A percentile compares a stretch with the other conserved stretches of the same genome.
Conservation (phyloP, 2,329 filamentous ascomycete genomes). For the Colletotrichum lentis region DNA sequence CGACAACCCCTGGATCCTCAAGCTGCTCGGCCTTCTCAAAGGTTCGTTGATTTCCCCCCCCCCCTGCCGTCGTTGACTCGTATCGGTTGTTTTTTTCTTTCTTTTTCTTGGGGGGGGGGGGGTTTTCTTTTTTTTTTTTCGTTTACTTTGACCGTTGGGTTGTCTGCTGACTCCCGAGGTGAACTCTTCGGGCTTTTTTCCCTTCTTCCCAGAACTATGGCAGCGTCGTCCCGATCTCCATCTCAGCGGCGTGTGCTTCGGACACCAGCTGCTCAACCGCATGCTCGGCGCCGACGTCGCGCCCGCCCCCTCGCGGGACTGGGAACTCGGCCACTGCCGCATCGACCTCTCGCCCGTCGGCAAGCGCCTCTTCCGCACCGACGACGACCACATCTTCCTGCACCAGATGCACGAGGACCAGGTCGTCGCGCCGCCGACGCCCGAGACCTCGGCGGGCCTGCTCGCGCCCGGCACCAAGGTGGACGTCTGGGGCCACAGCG, state of each 20-base stretch:
- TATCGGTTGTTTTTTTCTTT: too few species aligned
- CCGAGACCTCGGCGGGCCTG: constrained; percentile 54
- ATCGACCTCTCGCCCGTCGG: constrained; percentile 72
- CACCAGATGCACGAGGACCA: constrained; percentile 86
- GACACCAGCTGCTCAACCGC: constrained; percentile 79
- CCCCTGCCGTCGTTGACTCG: too few species aligned
- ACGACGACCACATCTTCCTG: constrained; percentile 60
- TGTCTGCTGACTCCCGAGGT: too few species aligned
- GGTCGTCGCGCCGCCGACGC: constrained; percentile 67
- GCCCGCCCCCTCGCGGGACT: constrained; percentile 68
- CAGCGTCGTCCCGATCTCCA: constrained; percentile 58
- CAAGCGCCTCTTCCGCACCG: constrained; percentile 71
- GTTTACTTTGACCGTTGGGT: too few species aligned
- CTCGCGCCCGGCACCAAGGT: constrained; percentile 53
- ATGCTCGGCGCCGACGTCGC: constrained; percentile 74
- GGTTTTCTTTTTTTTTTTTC: too few species aligned
- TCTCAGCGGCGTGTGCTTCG: constrained; percentile 81
- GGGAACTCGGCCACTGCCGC: constrained; percentile 75
- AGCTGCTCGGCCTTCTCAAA: constrained; percentile 67
- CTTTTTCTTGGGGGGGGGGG: too few species aligned
- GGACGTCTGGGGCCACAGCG: constrained; percentile 68
- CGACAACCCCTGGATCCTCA: constrained; percentile 75
- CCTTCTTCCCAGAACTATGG: constrained; percentile 64
- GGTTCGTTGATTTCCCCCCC: too few species aligned
- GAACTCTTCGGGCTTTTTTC: too few species aligned